These are phyloP conservation scores for Castanopsis chinensis DNA, from an alignment of 306 rosid species.

Conservation along the genomic window DNA sequence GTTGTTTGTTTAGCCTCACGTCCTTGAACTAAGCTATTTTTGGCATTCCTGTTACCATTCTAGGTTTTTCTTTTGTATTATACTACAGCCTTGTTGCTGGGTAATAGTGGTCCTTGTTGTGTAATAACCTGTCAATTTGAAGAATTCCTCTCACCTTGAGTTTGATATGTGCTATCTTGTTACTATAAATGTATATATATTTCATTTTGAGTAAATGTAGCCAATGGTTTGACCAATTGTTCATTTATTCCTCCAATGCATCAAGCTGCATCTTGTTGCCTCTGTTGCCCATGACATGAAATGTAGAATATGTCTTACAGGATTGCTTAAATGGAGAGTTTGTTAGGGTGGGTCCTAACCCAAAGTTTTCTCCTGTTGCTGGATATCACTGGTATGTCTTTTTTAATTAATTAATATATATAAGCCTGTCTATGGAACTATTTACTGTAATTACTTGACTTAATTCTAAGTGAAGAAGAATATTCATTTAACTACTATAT, in stretches of 20 bases:
- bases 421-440: background rate
- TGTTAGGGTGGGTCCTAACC: conserved; percentile 96
- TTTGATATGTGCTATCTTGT: background rate
- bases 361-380: conserved; percentile 80
- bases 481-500: background rate
- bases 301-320: conserved; percentile 36
- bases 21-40: background rate
- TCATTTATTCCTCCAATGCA: background rate
- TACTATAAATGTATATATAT: too few species aligned
- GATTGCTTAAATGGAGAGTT: conserved; percentile 95
- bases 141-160: background rate
- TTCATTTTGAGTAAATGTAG: background rate
- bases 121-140: background rate
- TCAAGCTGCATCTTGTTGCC: background rate
- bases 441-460: background rate
- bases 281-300: conserved; percentile 9
- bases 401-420: background rate
- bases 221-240: background rate
- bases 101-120: background rate
- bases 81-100: background rate
- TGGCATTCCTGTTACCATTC: background rate
- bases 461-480: background rate
- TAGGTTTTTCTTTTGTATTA: conserved; percentile 3
- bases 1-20: background rate
- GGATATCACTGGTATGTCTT: conserved; percentile 77